Conservation (phyloP, 805 yeast genomes). For the Saccharomycopsis guyanensis region DNA sequence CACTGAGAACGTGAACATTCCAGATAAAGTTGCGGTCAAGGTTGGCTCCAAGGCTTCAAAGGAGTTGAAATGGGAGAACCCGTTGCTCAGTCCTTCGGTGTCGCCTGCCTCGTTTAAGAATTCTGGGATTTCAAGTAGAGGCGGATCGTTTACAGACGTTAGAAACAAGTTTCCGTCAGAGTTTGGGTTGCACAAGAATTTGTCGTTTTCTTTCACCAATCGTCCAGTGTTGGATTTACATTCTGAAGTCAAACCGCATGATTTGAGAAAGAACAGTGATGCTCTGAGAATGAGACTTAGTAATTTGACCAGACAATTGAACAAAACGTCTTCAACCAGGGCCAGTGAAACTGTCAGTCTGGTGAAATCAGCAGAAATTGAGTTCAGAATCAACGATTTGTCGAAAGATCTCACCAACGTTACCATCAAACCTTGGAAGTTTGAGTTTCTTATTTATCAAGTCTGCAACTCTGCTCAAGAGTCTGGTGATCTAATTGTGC, state of each 20-base stretch:
- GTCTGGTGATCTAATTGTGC: conserved; percentile 60
- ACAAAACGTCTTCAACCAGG: neutral
- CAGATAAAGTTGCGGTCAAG: neutral
- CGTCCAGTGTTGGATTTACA: neutral
- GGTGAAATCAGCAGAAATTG: neutral
- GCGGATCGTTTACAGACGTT: neutral
- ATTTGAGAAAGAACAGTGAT: conserved; percentile 5
- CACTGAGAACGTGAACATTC: conserved; percentile 4
- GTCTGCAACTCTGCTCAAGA: conserved; percentile 46
- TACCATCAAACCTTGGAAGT: conserved; percentile 48
- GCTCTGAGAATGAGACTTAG: neutral
- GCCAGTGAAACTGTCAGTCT: neutral
- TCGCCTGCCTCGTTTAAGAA: neutral
- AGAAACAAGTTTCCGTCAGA: neutral
- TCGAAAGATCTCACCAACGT: neutral
- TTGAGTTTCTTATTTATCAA: conserved; percentile 40
- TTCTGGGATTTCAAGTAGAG: neutral
- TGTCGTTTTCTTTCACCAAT: neutral
- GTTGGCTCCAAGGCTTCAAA: neutral
- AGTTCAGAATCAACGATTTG: neutral
- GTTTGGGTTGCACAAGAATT: neutral
- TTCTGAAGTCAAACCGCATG: neutral
- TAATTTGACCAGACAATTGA: conserved; percentile 5
- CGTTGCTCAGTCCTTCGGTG: neutral
- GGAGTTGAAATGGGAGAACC: conserved; percentile 1